Conservation (phyloP, 345 rosid species). For the Hibiscus syriacus region DNA sequence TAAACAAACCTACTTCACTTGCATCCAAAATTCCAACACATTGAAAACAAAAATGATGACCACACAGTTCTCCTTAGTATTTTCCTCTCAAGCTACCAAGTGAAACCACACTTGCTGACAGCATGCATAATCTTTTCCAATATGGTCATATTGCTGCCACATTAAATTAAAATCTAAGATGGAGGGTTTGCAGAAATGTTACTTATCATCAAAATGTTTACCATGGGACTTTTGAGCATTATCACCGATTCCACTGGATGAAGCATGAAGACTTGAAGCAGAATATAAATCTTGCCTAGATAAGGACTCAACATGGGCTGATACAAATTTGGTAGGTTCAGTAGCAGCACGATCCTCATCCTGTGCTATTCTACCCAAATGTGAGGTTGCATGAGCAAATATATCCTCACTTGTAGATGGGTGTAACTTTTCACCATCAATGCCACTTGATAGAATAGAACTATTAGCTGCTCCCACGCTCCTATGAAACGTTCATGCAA, state of each 20-base stretch:
- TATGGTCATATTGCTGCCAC: neutral
- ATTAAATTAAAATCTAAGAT: constrained; percentile 4
- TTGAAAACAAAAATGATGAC: neutral
- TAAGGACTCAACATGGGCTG: constrained; percentile 8
- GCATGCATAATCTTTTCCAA: neutral
- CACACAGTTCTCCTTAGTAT: neutral
- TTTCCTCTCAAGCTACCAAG: neutral
- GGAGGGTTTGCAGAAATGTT: neutral
- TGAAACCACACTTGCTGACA: neutral
- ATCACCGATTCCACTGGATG: constrained; percentile 22
- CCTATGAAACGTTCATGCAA: constrained; percentile 24
- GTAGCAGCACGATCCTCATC: constrained; percentile 18
- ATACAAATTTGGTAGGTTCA: constrained; percentile 19
- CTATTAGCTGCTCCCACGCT: constrained; percentile 20
- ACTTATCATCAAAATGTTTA: constrained; percentile 24
- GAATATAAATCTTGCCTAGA: constrained; percentile 27
- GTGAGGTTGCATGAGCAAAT: constrained; percentile 13
- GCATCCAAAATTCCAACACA: neutral
- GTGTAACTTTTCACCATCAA: constrained; percentile 30
- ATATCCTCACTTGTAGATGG: constrained; percentile 22
- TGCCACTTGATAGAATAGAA: constrained; percentile 23
- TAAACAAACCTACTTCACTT: neutral
- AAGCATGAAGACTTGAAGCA: constrained; percentile 9
- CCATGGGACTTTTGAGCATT: constrained; percentile 16
- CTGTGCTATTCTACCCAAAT: constrained; percentile 14